Evolutionary conservation across 495 filamentous ascomycete species (phyloP), one percentile per base, ranked within the genome.

Genomic region (Talaromyces stipitatus): DNA sequence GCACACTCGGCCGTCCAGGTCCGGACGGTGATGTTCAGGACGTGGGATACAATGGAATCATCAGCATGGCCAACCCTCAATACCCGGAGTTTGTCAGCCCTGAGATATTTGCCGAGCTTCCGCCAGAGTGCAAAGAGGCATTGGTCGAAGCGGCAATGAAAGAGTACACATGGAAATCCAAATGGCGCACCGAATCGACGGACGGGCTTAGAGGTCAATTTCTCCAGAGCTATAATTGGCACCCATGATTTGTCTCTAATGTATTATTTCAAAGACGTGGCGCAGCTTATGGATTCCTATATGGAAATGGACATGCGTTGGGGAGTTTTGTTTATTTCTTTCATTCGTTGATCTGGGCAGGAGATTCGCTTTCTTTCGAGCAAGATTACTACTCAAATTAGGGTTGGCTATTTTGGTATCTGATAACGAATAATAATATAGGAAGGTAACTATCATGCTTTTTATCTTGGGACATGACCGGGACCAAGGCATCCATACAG

Each of bases 131-230:
- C 71, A 82, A 85, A 33, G 68, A 75, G 28, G 85, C 87, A 0
- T 88, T 95, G 38, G 66, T 88, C 16, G 72, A 81, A 29, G 84
- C 88, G 2, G 70, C 84, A 12, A 66, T 72, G 9, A 69, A 72
- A 20, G 89, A 95, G 63, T 68, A 66, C 45, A 69, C 78, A 46
- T 96, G 91, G 91, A 91, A 89, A 70, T 69, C 66, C 14, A 78
- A 69, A 26, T 94, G 89, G 89, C 77, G 77, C 29, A 77, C 77
- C 2, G 91, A 95, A 66, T 69, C 66, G 5, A 60, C 69, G 4
- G 79, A 81, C 58, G 76, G 73, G 8, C 54, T 69, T 30, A 70
- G 84, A 16, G 68, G 68, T 12, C 70, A 69, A 23, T 70, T 83
- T 11, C 71, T 74, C 36, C 81, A 85, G 64, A 77, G 72, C 50